These are phyloP conservation scores for Fusarium begoniae DNA, from an alignment of 2,329 filamentous ascomycete genomes.

Conservation along the genomic window DNA sequence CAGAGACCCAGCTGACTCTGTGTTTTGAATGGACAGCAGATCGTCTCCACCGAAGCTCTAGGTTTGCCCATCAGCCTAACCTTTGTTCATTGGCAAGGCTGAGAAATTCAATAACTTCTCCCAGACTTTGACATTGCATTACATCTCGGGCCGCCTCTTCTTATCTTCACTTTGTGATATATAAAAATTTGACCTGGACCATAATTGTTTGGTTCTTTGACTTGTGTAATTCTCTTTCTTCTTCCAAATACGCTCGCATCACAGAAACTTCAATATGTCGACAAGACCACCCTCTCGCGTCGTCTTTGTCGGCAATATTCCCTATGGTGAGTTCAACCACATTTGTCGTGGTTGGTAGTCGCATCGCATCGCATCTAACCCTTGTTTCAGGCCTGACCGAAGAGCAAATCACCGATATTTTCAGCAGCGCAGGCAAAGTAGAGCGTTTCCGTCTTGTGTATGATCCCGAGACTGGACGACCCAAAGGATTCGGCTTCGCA, in stretches of 20 bases:
- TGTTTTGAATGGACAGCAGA: conserved; percentile 6
- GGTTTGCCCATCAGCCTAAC: conserved; percentile 30
- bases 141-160: background rate
- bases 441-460: conserved; percentile 93
- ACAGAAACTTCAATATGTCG: conserved; percentile 60
- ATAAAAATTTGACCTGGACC: background rate
- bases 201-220: background rate
- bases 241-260: background rate
- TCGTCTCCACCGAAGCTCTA: conserved; percentile 20
- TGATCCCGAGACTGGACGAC: conserved; percentile 92
- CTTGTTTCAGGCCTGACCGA: conserved; percentile 81
- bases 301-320: conserved; percentile 86
- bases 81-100: conserved; percentile 35
- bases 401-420: conserved; percentile 94
- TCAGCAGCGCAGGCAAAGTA: conserved; percentile 88
- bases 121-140: conserved; percentile 15
- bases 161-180: background rate
- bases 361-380: conserved; percentile 33
- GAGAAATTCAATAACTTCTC: conserved; percentile 37
- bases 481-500: conserved; percentile 96
- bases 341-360: background rate
- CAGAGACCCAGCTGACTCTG: conserved; percentile 1
- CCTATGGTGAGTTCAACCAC: conserved; percentile 69
- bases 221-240: background rate
- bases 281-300: conserved; percentile 80